Evolutionary conservation across 345 rosid genomes (phyloP), one percentile per base, ranked within the genome.

Genomic region (Hibiscus tridactylites): DNA sequence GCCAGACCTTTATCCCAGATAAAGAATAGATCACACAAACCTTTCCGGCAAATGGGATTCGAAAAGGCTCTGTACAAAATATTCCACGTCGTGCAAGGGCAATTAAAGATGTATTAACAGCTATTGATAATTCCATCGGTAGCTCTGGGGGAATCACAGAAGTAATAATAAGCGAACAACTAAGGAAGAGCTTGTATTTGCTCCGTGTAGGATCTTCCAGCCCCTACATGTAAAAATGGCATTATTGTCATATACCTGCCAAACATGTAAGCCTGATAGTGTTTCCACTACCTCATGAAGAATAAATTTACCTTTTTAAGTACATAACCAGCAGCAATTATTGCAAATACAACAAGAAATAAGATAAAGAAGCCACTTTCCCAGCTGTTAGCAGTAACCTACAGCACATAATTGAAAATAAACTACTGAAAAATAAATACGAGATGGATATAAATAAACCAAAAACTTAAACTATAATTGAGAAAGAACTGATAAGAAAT

Each of bases 361-460:
- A 92, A 84, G 73, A 96, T 96, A 84, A 96, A 96, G 6, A 89
- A 74, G 46, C 99, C 99, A 83, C 99, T 96, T 83, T 96, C 99
- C 99, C 99, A 92, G 87, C 98, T 96, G 78, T 96, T 96, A 28
- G 99, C 99, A 73, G 99, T 96, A 35, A 96, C 97, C 99, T 96
- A 76, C 16, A 75, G 50, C 72, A 71, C 16, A 54, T 44, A 64
- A 68, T 35, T 19, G 53, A 73, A 31, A 67, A 73, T 15, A 16
- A 66, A 13, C 33, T 44, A 65, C 24, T 44, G 2, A 10, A 29
- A 46, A 9, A 31, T 56, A 67, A 67, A 28, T 28, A 67, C 13
- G 0, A 28, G 47, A 52, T 68, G 66, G 29, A 62, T 17, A 6
- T 12, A 59, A 5, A 71, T 46, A 61, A 39, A 42, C 42, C 8